phyloP scores from a whole-genome alignment of 2,329 filamentous ascomycete species.

The Penicillium thymicola region DNA sequence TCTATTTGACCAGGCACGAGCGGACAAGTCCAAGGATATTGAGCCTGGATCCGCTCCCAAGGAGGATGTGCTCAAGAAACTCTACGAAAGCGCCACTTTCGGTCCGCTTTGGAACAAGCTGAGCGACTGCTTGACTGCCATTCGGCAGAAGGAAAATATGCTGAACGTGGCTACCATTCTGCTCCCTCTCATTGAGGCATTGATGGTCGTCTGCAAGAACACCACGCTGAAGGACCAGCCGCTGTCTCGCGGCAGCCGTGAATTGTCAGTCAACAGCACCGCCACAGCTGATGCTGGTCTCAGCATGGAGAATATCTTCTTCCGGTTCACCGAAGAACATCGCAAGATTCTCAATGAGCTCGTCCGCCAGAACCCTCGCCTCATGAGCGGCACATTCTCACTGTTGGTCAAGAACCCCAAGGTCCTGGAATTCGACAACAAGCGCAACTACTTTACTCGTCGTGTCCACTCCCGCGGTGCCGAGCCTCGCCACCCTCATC shows the following conservation, averaged over 20 bases:
- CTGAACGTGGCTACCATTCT: conserved; percentile 96
- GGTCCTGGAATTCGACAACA: conserved; percentile 98
- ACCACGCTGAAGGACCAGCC: conserved; percentile 72
- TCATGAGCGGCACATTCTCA: conserved; percentile 98
- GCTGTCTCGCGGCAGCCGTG: conserved; percentile 54
- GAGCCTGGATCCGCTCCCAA: conserved; percentile 63
- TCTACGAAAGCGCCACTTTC: conserved; percentile 91
- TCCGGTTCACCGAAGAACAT: conserved; percentile 95
- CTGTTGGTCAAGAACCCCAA: conserved; percentile 97
- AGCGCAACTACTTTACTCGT: conserved; percentile 97
- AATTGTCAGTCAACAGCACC: conserved; percentile 66
- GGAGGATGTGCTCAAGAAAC: conserved; percentile 77
- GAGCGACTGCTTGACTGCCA: conserved; percentile 81
- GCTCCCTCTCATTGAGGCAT: conserved; percentile 85
- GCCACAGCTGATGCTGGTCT: conserved; percentile 69
- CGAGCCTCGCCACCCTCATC: conserved; percentile 68
- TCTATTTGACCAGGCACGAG: conserved; percentile 77
- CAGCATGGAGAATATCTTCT: conserved; percentile 83
- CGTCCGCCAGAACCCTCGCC: conserved; percentile 91
- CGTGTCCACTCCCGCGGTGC: conserved; percentile 76
- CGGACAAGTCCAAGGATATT: conserved; percentile 50
- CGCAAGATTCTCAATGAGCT: conserved; percentile 97
- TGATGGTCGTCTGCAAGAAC: conserved; percentile 99
- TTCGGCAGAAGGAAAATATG: conserved; percentile 90
- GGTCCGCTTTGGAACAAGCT: conserved; percentile 88